Evolutionary conservation across 2,329 filamentous ascomycete genomes (phyloP).

Genomic region (Elsinoe arachidis): DNA sequence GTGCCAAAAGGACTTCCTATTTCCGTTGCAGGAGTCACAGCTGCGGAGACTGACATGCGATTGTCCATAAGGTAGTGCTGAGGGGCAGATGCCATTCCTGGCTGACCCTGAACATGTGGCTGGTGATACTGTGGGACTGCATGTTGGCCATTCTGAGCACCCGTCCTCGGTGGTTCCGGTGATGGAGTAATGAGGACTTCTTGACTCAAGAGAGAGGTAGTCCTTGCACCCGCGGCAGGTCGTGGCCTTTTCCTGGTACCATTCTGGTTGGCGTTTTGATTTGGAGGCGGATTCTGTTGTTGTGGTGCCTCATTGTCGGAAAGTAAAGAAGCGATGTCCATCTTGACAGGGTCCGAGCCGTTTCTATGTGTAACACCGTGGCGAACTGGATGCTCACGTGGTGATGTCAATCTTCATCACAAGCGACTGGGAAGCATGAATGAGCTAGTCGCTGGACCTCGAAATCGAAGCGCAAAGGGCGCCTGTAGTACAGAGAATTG

Average conservation of each 20-base stretch:
- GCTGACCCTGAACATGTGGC: conserved; percentile 16
- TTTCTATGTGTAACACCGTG: neutral
- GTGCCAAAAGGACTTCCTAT: conserved; percentile 13
- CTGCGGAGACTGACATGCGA: conserved; percentile 9
- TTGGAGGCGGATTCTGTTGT: neutral
- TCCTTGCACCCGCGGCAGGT: conserved; percentile 24
- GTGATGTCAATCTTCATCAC: neutral
- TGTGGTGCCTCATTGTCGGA: neutral
- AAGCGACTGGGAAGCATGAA: neutral
- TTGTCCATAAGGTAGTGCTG: conserved; percentile 11
- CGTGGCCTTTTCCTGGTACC: conserved; percentile 23
- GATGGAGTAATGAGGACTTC: conserved; percentile 22
- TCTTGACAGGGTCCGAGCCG: neutral
- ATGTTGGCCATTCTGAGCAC: neutral
- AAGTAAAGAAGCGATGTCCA: neutral
- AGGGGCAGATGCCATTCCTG: conserved; percentile 2
- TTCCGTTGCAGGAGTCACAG: conserved; percentile 10
- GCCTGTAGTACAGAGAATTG: neutral
- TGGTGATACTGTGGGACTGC: neutral
- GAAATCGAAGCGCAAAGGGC: neutral
- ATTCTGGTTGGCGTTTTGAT: conserved; percentile 18
- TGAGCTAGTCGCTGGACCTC: neutral
- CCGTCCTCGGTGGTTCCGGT: conserved; percentile 15
- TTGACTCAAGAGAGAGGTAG: conserved; percentile 38
- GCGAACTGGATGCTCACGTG: neutral